Percentiles rank a stretch among this genome's conserved stretches.
These are phyloP conservation scores for Kwoniella heveanensis DNA, from an alignment of 768 basidiomycete species.

Conservation along the genomic window DNA sequence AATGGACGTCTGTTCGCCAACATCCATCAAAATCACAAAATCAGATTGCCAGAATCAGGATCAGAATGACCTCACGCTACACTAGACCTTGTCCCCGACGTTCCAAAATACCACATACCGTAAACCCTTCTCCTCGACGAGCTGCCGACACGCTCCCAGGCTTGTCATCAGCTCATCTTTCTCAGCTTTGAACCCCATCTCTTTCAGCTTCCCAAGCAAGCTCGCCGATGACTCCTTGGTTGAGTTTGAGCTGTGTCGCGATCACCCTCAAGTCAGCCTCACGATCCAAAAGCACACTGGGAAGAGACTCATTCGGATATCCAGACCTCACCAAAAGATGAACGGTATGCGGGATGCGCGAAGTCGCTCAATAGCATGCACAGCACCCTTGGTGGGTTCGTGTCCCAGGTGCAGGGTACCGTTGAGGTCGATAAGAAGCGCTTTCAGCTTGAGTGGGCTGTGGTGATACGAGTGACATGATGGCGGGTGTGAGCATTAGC, in stretches of 20 bases:
- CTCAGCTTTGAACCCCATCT: slow-evolving; percentile 62
- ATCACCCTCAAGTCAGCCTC: slow-evolving; percentile 2
- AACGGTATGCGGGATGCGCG: slow-evolving; percentile 50
- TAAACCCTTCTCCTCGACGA: slow-evolving; percentile 59
- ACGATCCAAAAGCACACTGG: no score
- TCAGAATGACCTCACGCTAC: no score
- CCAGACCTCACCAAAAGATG: slow-evolving; percentile 60
- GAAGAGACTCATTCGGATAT: no score
- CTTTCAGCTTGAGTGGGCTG: slow-evolving; percentile 57
- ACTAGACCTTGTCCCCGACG: no score
- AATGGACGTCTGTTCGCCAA: slow-evolving; percentile 6
- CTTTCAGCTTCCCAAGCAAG: slow-evolving; percentile 59
- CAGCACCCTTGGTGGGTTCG: slow-evolving; percentile 61
- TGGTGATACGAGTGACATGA: background rate
- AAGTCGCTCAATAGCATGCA: slow-evolving; percentile 58
- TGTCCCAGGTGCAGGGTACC: slow-evolving; percentile 67
- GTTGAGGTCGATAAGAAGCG: slow-evolving; percentile 68
- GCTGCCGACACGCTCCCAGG: slow-evolving; percentile 63
- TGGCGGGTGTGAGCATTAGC: background rate
- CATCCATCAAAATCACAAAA: background rate
- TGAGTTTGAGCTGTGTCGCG: slow-evolving; percentile 65
- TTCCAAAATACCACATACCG: slow-evolving; percentile 51
- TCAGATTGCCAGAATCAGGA: background rate
- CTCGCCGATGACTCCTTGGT: slow-evolving; percentile 65
- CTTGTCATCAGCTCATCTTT: slow-evolving; percentile 66